Percentiles rank a stretch among this genome's conserved stretches.
Evolutionary conservation across 2,329 filamentous ascomycete genomes (phyloP).

Genomic region (Seiridium cupressi): DNA sequence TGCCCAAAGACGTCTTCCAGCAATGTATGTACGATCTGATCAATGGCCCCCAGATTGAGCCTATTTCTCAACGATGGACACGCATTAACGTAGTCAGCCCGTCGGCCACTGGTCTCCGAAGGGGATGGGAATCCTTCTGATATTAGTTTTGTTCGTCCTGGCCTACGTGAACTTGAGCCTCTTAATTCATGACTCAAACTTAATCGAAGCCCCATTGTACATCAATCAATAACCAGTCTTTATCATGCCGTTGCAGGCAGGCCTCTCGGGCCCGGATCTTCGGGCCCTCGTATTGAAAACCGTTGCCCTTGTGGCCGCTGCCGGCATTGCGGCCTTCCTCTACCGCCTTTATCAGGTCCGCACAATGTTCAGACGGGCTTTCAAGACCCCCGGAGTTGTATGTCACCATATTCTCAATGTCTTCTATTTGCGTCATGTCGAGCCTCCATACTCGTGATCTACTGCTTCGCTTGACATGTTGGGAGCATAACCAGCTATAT

Average conservation of each 20-base stretch:
- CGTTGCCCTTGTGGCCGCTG: conserved; percentile 12
- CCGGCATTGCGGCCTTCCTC: conserved; percentile 21
- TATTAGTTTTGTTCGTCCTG: too few relatives aligned
- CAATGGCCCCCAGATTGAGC: neutral
- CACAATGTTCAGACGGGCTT: conserved; percentile 19
- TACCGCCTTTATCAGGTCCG: conserved; percentile 24
- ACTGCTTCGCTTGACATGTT: neutral
- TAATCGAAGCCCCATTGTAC: too few relatives aligned
- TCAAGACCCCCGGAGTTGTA: conserved; percentile 25
- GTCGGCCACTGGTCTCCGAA: too few relatives aligned
- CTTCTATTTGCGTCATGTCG: neutral
- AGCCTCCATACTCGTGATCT: neutral
- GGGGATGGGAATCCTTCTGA: too few relatives aligned
- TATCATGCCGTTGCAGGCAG: neutral
- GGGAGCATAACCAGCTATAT: neutral
- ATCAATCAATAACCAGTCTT: too few relatives aligned
- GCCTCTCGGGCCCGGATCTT: conserved; percentile 3
- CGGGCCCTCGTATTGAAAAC: conserved; percentile 10
- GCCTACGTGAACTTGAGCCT: too few relatives aligned
- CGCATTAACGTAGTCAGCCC: neutral
- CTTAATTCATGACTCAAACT: too few relatives aligned
- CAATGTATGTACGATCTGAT: neutral
- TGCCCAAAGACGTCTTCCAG: too few relatives aligned
- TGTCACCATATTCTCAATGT: conserved; percentile 10
- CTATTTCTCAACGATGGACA: neutral